Evolutionary conservation across 768 basidiomycete species (phyloP).

Genomic region (Tylopilus subfusipes): DNA sequence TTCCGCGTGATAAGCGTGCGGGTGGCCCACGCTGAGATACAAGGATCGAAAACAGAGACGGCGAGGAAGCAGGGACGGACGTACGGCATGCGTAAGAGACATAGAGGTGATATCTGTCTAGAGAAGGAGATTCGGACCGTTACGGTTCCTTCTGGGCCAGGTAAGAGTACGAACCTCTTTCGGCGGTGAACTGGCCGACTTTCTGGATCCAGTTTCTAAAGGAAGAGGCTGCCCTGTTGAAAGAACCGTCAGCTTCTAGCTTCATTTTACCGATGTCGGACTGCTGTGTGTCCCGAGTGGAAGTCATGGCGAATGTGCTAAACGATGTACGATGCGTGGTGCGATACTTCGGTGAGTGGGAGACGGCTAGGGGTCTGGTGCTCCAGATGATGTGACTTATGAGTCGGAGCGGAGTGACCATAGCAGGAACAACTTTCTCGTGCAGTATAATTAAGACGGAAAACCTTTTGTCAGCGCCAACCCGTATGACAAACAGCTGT

Average conservation of each 20-base stretch:
- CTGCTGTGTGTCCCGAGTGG: conserved; percentile 32
- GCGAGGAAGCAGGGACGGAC: conserved; percentile 16
- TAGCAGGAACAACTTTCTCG: conserved; percentile 14
- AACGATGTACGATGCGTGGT: neutral
- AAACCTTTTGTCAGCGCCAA: conserved; percentile 3
- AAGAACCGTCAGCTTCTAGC: conserved; percentile 59
- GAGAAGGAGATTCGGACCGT: neutral
- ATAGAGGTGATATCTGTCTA: conserved; percentile 89
- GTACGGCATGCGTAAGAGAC: conserved; percentile 84
- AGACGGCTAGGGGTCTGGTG: conserved; percentile 5
- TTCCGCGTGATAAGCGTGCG: conserved; percentile 84
- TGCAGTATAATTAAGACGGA: neutral
- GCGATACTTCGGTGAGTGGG: neutral
- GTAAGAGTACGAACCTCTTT: conserved; percentile 53
- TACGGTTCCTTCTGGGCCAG: no score
- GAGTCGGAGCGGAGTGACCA: conserved; percentile 10
- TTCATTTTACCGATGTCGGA: conserved; percentile 55
- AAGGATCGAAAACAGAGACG: neutral
- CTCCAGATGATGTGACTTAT: conserved; percentile 6
- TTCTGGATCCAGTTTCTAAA: conserved; percentile 58
- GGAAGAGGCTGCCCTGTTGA: conserved; percentile 49
- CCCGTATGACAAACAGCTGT: conserved; percentile 13
- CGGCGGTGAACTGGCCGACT: conserved; percentile 65
- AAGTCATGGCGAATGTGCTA: conserved; percentile 25
- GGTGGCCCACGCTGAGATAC: conserved; percentile 82